A percentile compares a stretch with the other conserved stretches of the same genome.
phyloP scores from a whole-genome alignment of 2,329 filamentous ascomycete genomes.

The Exophiala xenobiotica region DNA sequence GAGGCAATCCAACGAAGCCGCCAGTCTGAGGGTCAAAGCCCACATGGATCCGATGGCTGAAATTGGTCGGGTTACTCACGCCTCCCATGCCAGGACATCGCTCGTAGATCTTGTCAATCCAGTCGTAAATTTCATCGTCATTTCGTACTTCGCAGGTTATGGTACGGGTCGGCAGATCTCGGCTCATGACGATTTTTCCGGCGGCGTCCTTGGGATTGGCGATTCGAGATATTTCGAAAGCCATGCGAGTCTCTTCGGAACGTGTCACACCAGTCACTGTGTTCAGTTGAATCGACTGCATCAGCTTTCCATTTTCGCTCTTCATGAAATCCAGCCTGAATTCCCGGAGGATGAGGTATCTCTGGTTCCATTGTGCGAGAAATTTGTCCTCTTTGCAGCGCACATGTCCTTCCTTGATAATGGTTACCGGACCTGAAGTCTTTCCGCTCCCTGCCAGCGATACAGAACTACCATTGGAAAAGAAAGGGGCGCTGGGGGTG shows the following conservation, averaged over 20 bases:
- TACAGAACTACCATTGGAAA: constrained; percentile 70
- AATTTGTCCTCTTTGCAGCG: constrained; percentile 74
- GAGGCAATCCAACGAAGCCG: constrained; percentile 88
- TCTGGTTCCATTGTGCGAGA: constrained; percentile 83
- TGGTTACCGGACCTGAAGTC: constrained; percentile 64
- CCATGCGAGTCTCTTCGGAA: constrained; percentile 85
- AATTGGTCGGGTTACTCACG: constrained; percentile 97
- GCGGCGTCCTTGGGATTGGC: constrained; percentile 60
- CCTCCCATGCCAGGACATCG: constrained; percentile 96
- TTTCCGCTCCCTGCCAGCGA: constrained; percentile 60
- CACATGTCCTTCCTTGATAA: constrained; percentile 66
- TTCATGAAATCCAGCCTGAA: constrained; percentile 94
- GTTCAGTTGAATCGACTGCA: constrained; percentile 79
- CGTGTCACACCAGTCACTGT: constrained; percentile 88
- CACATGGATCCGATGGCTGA: constrained; percentile 94
- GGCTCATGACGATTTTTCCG: constrained; percentile 67
- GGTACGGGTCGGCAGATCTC: constrained; percentile 77
- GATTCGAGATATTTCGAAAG: constrained; percentile 86
- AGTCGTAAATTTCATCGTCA: constrained; percentile 96
- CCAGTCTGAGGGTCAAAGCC: constrained; percentile 95
- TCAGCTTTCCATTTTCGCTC: constrained; percentile 79
- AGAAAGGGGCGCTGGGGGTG: constrained; percentile 61
- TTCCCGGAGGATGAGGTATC: constrained; percentile 87
- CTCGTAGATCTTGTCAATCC: constrained; percentile 98
- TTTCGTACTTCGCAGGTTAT: constrained; percentile 91